Evolutionary conservation across 2,329 filamentous ascomycete species (phyloP), one percentile per base, ranked within the genome.

Genomic region (Beauveria sp.): DNA sequence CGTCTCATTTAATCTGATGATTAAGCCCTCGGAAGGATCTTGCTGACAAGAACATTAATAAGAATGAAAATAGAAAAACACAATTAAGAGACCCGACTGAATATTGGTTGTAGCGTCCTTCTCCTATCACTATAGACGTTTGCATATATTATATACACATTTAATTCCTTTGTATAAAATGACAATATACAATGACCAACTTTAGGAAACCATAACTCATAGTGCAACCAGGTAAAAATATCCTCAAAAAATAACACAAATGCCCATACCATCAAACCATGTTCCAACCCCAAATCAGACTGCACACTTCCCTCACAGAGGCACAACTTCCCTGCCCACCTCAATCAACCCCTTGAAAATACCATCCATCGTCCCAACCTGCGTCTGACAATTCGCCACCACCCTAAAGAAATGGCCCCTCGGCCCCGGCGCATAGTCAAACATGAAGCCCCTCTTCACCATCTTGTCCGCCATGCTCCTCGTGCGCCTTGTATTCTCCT

Each of bases 371-470:
- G 83, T 86, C 5, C 73, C 74, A 63, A 68, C 70, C 56, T 80
- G 67, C 12, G 83, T 86, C 74, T 83, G 80, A 58, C 76, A 77
- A 66, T 85, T 86, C 4, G 85, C 77, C 52, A 85, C 83, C 1
- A 83, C 81, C 12, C 83, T 75, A 71, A 86, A 81, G 69, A 86
- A 84, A 66, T 78, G 79, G 1, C 83, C 83, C 62, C 70, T 73
- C 10, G 78, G 74, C 1, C 82, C 83, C 0, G 82, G 82, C 18
- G 83, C 81, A 66, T 84, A 85, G 67, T 86, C 83, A 1, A 84
- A 71, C 83, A 86, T 85, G 74, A 81, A 86, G 0, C 83, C 83
- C 52, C 81, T 71, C 2, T 67, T 64, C 10, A 84, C 75, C 64
- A 86, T 71, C 66, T 68, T 74, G 55, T 71, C 70, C 1, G 79